Evolutionary conservation across 805 yeast species (phyloP).

Genomic region (Candida khao-thaluensis): DNA sequence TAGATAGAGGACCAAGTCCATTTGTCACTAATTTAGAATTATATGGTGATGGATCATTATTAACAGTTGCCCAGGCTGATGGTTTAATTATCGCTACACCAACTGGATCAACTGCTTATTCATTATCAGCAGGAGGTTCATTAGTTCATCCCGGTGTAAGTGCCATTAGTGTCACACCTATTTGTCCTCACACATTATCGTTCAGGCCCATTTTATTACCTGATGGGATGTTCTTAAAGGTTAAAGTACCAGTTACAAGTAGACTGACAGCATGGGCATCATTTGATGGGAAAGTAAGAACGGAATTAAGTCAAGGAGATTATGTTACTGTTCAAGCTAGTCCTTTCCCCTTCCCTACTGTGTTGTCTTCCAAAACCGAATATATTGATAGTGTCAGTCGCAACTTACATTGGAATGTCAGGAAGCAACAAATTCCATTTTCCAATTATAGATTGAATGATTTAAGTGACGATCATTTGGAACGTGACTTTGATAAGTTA

Average conservation of each 20-base stretch:
- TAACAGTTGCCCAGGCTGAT: slow-evolving; percentile 92
- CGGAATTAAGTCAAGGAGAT: slow-evolving; percentile 79
- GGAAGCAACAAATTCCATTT: slow-evolving; percentile 86
- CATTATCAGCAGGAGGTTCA: slow-evolving; percentile 93
- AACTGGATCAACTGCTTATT: slow-evolving; percentile 95
- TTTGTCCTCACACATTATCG: slow-evolving; percentile 92
- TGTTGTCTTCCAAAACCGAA: slow-evolving; percentile 69
- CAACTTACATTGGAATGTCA: slow-evolving; percentile 88
- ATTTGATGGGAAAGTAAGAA: slow-evolving; percentile 88
- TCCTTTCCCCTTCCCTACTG: slow-evolving; percentile 92
- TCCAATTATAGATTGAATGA: slow-evolving; percentile 16
- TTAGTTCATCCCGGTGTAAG: slow-evolving; percentile 92
- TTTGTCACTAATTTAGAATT: slow-evolving; percentile 86
- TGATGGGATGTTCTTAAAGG: slow-evolving; percentile 82
- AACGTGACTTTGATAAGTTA: slow-evolving; percentile 11
- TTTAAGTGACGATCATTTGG: slow-evolving; percentile 15
- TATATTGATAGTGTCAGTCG: slow-evolving; percentile 82
- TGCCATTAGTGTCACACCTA: slow-evolving; percentile 90
- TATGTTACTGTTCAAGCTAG: slow-evolving; percentile 83
- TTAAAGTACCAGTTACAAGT: slow-evolving; percentile 75
- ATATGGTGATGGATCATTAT: slow-evolving; percentile 79
- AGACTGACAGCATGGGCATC: slow-evolving; percentile 96
- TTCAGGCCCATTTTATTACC: slow-evolving; percentile 91
- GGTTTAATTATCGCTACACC: slow-evolving; percentile 93
- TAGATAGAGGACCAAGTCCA: slow-evolving; percentile 93